Base-by-base conservation (phyloP, 257 asterid genomes). In the Solanum dulcamara region DNA sequence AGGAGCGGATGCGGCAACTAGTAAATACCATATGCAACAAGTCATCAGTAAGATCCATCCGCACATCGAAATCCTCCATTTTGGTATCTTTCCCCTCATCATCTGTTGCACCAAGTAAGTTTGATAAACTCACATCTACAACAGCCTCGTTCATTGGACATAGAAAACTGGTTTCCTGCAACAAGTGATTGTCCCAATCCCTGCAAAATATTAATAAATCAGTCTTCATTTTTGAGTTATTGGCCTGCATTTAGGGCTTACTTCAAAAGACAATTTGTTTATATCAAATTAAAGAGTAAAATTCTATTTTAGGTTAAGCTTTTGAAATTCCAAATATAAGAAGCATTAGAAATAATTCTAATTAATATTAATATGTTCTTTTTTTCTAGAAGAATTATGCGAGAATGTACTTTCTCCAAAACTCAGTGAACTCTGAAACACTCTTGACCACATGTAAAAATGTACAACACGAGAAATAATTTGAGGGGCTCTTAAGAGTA, bases 21-120 rank as follows among this genome's bases (percentile, higher is more conserved):
- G 84, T 48, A 71, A 33, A 70, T 92, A 97, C 99, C 99, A 95
- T 94, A 84, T 97, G 99, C 88, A 97, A 85, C 85, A 97, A 93
- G 91, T 97, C 99, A 86, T 94, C 99, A 14, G 98, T 94, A 87
- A 97, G 99, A 93, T 97, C 99, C 98, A 97, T 95, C 84, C 94
- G 93, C 85, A 93, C 92, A 83, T 91, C 98, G 7, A 85, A 87
- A 88, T 91, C 95, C 83, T 92, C 98, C 81, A 59, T 74, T 48
- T 81, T 83, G 51, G 86, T 33, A 85, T 86, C 90, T 10, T 44
- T 86, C 74, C 84, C 88, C 85, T 90, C 89, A 70, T 86, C 84
- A 80, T 87, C 91, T 70, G 42, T 86, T 5, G 86, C 84, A 81
- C 86, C 70, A 66, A 85, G 60, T 77, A 89, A 83, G 86, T 83